Conservation (phyloP, 176 grass and related monocot genomes). For the Melocanna baccifera region DNA sequence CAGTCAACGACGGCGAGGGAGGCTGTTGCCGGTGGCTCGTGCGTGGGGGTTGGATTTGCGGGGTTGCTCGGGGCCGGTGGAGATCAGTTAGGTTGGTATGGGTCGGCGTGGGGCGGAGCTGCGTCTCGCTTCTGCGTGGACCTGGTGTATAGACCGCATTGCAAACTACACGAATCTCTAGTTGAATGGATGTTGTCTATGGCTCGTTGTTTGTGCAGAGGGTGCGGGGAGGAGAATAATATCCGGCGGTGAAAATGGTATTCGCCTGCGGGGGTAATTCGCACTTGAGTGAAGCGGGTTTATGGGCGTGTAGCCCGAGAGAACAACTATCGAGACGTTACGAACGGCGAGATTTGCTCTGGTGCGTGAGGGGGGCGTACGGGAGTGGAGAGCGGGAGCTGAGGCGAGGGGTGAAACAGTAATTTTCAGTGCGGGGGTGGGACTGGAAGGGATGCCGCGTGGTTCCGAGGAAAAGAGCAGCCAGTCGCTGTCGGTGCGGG, state of each 20-base stretch:
- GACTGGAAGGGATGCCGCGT: conserved; percentile 17
- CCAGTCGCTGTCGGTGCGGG: conserved; percentile 16
- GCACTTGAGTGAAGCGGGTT: background rate
- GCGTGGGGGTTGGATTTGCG: background rate
- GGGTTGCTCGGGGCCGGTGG: conserved; percentile 4
- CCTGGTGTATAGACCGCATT: background rate
- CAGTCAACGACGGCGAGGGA: background rate
- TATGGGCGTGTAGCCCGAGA: accelerated
- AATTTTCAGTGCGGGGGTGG: background rate
- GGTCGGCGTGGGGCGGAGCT: background rate
- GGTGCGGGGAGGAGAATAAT: background rate
- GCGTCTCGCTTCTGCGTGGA: background rate
- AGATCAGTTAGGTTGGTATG: background rate
- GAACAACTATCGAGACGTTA: accelerated
- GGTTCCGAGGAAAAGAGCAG: background rate
- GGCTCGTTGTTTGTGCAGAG: background rate
- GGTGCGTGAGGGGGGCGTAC: conserved; percentile 8
- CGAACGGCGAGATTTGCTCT: background rate
- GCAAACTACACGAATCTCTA: background rate
- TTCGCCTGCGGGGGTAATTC: background rate
- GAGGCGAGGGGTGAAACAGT: conserved; percentile 14
- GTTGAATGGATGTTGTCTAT: accelerated
- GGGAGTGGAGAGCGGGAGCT: background rate
- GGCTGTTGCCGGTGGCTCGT: background rate
- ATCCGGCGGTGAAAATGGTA: background rate